A percentile compares a stretch with the other conserved stretches of the same genome.
These are phyloP conservation scores for Cladosporium sp. DNA, from an alignment of 2,329 filamentous ascomycete genomes.

Conservation along the genomic window DNA sequence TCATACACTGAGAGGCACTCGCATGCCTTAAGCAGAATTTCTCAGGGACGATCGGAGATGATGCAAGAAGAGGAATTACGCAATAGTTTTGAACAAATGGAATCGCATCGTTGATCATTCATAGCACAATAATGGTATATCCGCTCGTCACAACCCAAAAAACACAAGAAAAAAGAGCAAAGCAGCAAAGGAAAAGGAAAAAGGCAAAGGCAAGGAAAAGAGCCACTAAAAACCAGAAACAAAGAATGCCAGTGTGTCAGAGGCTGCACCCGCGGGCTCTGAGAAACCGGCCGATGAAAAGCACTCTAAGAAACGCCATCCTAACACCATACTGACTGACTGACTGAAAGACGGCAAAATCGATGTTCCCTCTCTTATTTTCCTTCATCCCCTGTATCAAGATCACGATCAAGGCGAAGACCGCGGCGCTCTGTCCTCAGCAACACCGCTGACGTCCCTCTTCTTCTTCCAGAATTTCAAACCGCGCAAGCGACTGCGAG, in stretches of 20 bases:
- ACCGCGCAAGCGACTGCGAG: conserved; percentile 32
- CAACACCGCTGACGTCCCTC: conserved; percentile 17
- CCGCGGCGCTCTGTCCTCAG: background rate
- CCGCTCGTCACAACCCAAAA: conserved; percentile 12
- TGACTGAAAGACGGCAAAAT: background rate
- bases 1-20: too few species aligned
- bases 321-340: background rate
- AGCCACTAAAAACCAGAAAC: background rate
- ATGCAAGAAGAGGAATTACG: background rate
- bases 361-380: background rate
- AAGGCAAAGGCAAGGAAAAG: background rate
- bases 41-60: too few species aligned
- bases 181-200: background rate
- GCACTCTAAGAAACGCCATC: conserved; percentile 1
- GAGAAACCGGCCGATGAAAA: background rate
- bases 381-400: too few species aligned
- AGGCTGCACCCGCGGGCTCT: too few species aligned
- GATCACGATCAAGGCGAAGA: conserved; percentile 1
- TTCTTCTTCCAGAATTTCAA: conserved; percentile 36
- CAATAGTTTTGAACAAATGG: background rate
- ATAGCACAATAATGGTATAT: conserved; percentile 14
- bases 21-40: too few species aligned
- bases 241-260: too few species aligned
- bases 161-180: background rate
- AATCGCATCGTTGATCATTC: conserved; percentile 13